phyloP scores from a whole-genome alignment of 352 stramenopile species.

The Phytophthora lateralis region DNA sequence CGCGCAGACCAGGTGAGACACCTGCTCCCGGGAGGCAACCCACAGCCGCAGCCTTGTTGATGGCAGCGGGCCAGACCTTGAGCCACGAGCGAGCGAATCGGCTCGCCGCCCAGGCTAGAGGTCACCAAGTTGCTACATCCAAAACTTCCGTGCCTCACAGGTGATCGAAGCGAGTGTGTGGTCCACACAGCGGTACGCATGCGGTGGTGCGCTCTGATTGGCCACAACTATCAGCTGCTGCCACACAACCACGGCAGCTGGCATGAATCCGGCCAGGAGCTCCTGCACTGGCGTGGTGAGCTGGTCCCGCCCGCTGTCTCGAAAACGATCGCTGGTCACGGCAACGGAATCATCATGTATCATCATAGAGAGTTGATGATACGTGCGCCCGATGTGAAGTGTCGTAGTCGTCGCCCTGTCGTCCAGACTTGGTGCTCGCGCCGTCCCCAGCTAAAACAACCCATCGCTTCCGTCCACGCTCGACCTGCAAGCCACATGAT shows the following conservation, averaged over 20 bases:
- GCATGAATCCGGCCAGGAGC: conserved; percentile 28
- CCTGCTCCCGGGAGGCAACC: neutral
- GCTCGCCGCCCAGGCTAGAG: too few relatives aligned
- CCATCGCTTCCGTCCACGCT: neutral
- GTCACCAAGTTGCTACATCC: too few relatives aligned
- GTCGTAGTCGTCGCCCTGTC: conserved; percentile 13
- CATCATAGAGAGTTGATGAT: conserved; percentile 13
- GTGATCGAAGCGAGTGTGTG: too few relatives aligned
- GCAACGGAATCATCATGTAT: neutral
- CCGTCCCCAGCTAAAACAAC: neutral
- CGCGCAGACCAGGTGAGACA: neutral
- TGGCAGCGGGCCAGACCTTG: too few relatives aligned
- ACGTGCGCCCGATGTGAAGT: conserved; percentile 22
- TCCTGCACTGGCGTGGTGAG: conserved; percentile 22
- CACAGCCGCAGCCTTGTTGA: too few relatives aligned
- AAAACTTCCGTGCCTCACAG: too few relatives aligned
- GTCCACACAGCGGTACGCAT: conserved; percentile 2
- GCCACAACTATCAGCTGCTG: conserved; percentile 18
- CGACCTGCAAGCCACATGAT: too few relatives aligned
- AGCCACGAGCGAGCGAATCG: too few relatives aligned
- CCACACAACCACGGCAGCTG: conserved; percentile 26
- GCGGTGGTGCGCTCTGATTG: conserved; percentile 22
- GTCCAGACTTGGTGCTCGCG: neutral
- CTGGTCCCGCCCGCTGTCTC: conserved; percentile 14
- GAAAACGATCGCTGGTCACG: conserved; percentile 6